Base-by-base conservation (phyloP, 169 alveolate genomes). In the Neospora caninum region DNA sequence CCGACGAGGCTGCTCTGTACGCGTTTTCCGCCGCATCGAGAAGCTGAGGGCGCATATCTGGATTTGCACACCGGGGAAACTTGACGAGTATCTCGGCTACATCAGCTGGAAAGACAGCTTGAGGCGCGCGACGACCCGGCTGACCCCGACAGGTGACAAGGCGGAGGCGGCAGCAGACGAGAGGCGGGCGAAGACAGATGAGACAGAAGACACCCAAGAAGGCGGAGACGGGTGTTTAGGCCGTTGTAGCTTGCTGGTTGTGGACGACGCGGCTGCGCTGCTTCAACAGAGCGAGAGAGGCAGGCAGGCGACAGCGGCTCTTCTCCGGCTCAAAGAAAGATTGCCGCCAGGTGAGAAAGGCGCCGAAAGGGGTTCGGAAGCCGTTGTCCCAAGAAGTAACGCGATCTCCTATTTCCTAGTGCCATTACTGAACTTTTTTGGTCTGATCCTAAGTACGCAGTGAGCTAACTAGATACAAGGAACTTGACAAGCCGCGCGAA, bases 11-110 rank as follows among this genome's bases (percentile, higher is more conserved):
- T 6, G 34, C 73, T 0, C 34, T 27, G 25, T 64, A 6, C 16
- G 31, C 73, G 86, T 25, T 27, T 92, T 92, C 67, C 69, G 20
- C 29, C 42, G 86, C 6, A 39, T 92, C 38, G 64, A 53, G 88
- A 64, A 43, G 41, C 84, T 31, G 88, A 39, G 54, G 92, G 91
- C 94, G 13, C 94, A 92, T 31, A 87, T 92, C 0, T 70, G 87
- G 87, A 88, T 92, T 88, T 92, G 94, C 82, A 92, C 94, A 27
- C 94, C 94, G 38, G 94, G 94, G 58, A 92, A 83, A 39, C 86
- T 78, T 0, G 94, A 92, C 67, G 94, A 92, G 54, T 83, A 80
- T 20, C 70, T 83, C n/a, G 80, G 38, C 54, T 92, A 80, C 43
- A 6, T 64, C 80, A 73, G 45, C 39, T 88, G 91, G 39, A 29